Percentiles rank a stretch among this genome's conserved stretches.
Evolutionary conservation across 257 asterid species (phyloP).

Genomic region (Ophiorrhiza pumila): DNA sequence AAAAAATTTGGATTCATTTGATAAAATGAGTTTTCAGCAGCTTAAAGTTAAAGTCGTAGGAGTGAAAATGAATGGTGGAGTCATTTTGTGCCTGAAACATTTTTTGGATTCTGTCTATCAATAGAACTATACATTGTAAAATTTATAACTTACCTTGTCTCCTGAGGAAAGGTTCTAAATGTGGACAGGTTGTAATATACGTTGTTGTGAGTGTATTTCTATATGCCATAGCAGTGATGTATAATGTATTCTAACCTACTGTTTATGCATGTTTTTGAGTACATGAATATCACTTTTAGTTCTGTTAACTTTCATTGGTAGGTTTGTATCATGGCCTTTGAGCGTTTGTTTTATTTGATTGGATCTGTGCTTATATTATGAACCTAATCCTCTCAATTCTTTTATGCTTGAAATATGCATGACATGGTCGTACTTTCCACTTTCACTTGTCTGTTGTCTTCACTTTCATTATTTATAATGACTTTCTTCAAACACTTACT

Average conservation of each 20-base stretch:
- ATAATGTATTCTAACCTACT: neutral
- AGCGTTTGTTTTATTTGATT: too few species aligned
- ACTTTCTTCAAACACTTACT: neutral
- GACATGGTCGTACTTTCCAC: neutral
- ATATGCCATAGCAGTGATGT: neutral
- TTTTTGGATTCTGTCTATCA: neutral
- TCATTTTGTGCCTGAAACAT: neutral
- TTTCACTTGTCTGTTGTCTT: constrained; percentile 12
- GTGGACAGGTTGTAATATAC: neutral
- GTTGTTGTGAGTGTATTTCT: neutral
- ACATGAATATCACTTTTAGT: neutral
- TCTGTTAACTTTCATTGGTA: neutral
- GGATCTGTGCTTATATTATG: neutral
- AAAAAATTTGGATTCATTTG: neutral
- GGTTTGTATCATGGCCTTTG: neutral
- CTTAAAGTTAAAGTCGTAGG: neutral
- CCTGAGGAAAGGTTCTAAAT: neutral
- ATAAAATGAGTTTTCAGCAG: neutral
- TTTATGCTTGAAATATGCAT: neutral
- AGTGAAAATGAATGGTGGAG: neutral
- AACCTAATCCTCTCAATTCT: neutral
- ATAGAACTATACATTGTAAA: neutral
- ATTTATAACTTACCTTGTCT: neutral
- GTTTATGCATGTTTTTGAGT: neutral
- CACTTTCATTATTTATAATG: constrained; percentile 8